Evolutionary conservation across 2,329 filamentous ascomycete species (phyloP).

Genomic region (Cercospora sp.): DNA sequence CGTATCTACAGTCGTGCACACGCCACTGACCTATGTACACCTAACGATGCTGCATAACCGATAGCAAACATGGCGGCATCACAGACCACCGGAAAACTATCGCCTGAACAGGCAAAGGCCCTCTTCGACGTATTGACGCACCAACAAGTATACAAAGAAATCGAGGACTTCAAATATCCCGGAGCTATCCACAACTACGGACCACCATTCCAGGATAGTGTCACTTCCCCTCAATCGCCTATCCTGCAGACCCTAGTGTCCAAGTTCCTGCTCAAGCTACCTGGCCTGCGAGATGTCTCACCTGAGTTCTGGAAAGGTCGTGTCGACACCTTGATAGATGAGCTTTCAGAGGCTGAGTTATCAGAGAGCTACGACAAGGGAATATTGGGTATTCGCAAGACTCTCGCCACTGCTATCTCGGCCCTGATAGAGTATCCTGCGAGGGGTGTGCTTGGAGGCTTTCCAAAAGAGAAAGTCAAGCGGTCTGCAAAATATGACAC

Average conservation of each 20-base stretch:
- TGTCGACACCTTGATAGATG: conserved; percentile 60
- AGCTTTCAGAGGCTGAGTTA: conserved; percentile 67
- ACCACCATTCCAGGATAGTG: conserved; percentile 61
- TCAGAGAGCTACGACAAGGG: conserved; percentile 84
- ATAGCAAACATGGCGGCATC: conserved; percentile 22
- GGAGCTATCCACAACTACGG: conserved; percentile 67
- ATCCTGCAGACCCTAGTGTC: conserved; percentile 68
- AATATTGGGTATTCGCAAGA: conserved; percentile 71
- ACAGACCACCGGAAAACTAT: conserved; percentile 36
- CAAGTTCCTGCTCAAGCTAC: conserved; percentile 64
- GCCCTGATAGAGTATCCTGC: conserved; percentile 69
- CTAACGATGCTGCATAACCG: conserved; percentile 2
- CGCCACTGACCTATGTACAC: not conserved
- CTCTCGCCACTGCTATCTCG: conserved; percentile 69
- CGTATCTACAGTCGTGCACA: not conserved
- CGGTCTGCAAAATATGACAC: conserved; percentile 55
- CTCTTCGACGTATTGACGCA: conserved; percentile 58
- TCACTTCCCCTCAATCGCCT: conserved; percentile 58
- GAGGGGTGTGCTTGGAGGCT: conserved; percentile 65
- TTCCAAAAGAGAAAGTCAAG: conserved; percentile 45
- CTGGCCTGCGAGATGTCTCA: conserved; percentile 64
- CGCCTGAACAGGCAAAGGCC: conserved; percentile 51
- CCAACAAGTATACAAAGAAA: conserved; percentile 62
- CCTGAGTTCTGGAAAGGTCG: conserved; percentile 66
- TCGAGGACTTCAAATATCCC: conserved; percentile 68